phyloP scores from a whole-genome alignment of 2,329 filamentous ascomycete genomes.

The Nemania sp. region DNA sequence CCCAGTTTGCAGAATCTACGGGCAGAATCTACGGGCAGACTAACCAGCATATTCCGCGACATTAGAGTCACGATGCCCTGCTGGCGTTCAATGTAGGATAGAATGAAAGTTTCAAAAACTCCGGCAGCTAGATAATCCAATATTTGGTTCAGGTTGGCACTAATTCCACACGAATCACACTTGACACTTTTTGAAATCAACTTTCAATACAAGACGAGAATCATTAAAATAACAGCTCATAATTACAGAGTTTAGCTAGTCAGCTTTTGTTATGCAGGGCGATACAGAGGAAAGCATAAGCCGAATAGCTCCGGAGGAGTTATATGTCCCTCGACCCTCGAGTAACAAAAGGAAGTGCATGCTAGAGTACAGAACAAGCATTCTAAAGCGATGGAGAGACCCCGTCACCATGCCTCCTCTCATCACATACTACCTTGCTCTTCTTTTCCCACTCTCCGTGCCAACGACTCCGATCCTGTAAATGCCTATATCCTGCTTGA shows the following conservation, averaged over 20 bases:
- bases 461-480: constrained; percentile 12
- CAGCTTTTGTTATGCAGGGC: neutral
- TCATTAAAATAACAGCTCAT: neutral
- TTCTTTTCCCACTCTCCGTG: constrained; percentile 2
- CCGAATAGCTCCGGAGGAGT: neutral
- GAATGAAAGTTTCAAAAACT: no score
- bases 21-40: neutral
- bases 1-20: no score
- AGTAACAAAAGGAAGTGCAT: constrained; percentile 31
- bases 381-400: constrained; percentile 11
- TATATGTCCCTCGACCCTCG: constrained; percentile 8
- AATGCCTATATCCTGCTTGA: constrained; percentile 18
- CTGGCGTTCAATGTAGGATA: constrained; percentile 23
- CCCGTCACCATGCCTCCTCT: neutral
- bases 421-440: neutral
- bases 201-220: neutral
- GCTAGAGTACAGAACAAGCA: constrained; percentile 24
- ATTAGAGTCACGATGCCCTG: constrained; percentile 3
- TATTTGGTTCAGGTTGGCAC: neutral
- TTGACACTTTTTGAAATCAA: neutral
- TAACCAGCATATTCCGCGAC: neutral
- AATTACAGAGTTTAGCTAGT: neutral
- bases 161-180: neutral
- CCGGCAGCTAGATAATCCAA: no score
- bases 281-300: neutral